These are phyloP conservation scores for Viscum album DNA, from an alignment of 177 flowering plant genomes.

Conservation along the genomic window DNA sequence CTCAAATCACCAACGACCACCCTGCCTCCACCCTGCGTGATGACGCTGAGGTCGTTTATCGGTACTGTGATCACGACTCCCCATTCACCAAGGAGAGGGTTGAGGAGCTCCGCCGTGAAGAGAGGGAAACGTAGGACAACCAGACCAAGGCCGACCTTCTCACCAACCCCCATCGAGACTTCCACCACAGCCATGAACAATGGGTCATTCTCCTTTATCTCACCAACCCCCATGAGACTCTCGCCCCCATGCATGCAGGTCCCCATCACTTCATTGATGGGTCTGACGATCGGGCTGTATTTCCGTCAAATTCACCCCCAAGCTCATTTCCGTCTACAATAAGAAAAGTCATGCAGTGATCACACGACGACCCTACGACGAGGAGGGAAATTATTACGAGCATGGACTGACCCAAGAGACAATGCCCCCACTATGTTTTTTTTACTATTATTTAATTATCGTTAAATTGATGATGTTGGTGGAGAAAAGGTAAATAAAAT, in stretches of 20 bases:
- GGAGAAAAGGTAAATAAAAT: too few relatives aligned
- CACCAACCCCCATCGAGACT: conserved; percentile 34
- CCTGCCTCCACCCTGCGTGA: conserved; percentile 23
- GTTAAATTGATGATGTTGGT: too few relatives aligned
- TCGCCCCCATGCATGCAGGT: too few relatives aligned
- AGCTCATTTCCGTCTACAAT: conserved; percentile 45
- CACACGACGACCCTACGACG: too few relatives aligned
- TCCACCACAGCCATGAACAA: conserved; percentile 37
- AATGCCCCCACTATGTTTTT: too few relatives aligned
- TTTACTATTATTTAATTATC: too few relatives aligned
- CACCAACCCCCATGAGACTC: too few relatives aligned
- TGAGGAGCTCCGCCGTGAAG: conserved; percentile 43
- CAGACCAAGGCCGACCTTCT: conserved; percentile 45
- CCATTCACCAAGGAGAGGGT: conserved; percentile 53
- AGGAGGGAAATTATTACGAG: too few relatives aligned
- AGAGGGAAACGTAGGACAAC: conserved; percentile 44
- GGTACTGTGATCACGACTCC: conserved; percentile 48
- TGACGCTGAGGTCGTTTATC: conserved; percentile 54
- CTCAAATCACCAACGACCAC: conserved; percentile 15
- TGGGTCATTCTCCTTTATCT: too few relatives aligned
- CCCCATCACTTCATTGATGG: conserved; percentile 37
- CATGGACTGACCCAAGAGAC: too few relatives aligned
- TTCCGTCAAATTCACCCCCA: conserved; percentile 53
- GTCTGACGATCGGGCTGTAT: conserved; percentile 62
- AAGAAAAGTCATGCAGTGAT: too few relatives aligned